These are phyloP conservation scores for Blastocystis sp. DNA, from an alignment of 352 stramenopile genomes.

Conservation along the genomic window DNA sequence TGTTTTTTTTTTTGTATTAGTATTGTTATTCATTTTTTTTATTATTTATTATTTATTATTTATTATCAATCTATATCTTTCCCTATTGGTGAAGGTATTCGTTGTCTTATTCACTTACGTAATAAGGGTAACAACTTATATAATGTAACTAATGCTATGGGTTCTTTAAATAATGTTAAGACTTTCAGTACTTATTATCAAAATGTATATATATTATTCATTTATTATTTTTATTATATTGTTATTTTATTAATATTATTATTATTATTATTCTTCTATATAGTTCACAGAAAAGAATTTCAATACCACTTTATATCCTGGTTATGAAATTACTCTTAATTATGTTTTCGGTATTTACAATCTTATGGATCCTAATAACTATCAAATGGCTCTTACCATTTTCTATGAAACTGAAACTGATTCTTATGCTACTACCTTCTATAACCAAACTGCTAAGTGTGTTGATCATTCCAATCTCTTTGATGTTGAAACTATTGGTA, in stretches of 20 bases:
- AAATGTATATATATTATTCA: constrained; percentile 2
- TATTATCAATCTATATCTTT: constrained; percentile 1
- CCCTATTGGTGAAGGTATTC: constrained; percentile 23
- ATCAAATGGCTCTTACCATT: constrained; percentile 31
- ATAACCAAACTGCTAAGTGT: constrained; percentile 22
- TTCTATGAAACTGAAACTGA: constrained; percentile 36
- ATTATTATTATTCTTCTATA: too few species aligned
- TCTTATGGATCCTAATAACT: constrained; percentile 27
- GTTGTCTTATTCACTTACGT: constrained; percentile 34
- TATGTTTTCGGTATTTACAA: constrained; percentile 36
- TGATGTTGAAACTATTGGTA: too few species aligned
- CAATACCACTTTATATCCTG: constrained; percentile 31
- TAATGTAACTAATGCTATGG: constrained; percentile 36
- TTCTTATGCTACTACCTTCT: constrained; percentile 29
- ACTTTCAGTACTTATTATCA: constrained; percentile 24
- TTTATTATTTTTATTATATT: too few species aligned
- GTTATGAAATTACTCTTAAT: constrained; percentile 36
- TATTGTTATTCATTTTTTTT: too few species aligned
- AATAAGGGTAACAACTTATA: constrained; percentile 32
- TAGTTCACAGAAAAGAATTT: constrained; percentile 37
- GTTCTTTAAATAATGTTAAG: constrained; percentile 31
- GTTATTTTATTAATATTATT: too few species aligned
- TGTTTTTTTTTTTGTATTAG: too few species aligned
- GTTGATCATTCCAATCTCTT: constrained; percentile 22
- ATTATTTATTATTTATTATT: too few species aligned